Conservation (phyloP, 306 rosid genomes). For the Myrica gale region DNA sequence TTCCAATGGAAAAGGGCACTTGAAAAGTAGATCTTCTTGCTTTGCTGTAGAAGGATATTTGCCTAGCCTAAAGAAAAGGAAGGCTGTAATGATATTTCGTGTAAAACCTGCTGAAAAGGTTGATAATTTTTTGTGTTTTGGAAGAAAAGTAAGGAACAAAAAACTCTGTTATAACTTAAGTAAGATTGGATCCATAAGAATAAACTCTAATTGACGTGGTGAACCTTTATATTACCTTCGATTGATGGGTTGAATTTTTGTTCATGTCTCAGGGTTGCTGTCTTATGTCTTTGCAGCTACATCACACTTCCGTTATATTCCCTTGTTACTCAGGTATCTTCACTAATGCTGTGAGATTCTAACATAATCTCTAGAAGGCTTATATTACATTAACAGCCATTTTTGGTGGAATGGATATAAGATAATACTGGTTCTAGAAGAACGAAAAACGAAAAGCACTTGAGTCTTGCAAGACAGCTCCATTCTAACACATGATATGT, state of each 20-base stretch:
- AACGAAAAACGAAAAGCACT: not conserved
- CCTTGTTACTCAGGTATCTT: slow-evolving; percentile 80
- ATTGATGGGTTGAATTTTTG: not conserved
- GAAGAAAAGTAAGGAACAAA: not conserved
- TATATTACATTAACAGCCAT: not conserved
- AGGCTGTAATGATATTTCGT: not conserved
- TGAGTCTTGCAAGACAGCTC: too few relatives aligned
- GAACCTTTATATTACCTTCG: not conserved
- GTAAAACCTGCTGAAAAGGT: not conserved
- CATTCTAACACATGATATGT: not conserved
- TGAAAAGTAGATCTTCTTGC: not conserved
- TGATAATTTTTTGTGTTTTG: not conserved
- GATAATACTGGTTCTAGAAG: not conserved
- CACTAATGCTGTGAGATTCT: not conserved
- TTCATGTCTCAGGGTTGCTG: slow-evolving; percentile 45
- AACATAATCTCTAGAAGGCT: not conserved
- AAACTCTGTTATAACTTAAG: not conserved
- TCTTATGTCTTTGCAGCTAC: slow-evolving; percentile 75
- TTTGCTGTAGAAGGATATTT: not conserved
- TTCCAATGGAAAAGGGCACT: not conserved
- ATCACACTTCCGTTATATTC: slow-evolving; percentile 88
- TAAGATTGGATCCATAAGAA: slow-evolving; percentile 11
- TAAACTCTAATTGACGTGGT: slow-evolving; percentile 1
- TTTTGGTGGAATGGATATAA: not conserved
- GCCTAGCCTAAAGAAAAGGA: not conserved